These are phyloP conservation scores for Psilocybe azurescens DNA, from an alignment of 768 basidiomycete genomes.

Conservation along the genomic window DNA sequence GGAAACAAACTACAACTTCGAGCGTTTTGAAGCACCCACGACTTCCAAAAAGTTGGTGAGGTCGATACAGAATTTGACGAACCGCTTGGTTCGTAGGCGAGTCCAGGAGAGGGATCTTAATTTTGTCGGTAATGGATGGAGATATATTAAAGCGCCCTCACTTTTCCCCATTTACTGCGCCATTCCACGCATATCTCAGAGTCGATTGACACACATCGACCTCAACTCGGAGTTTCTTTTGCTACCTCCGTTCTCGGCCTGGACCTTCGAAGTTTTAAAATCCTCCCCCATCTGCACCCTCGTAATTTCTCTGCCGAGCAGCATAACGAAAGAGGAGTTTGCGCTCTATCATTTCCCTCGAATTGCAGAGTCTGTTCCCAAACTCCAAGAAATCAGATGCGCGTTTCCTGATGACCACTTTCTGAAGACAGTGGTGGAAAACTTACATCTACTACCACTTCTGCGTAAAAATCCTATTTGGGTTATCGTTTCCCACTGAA, in stretches of 20 bases:
- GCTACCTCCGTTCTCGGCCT: slow-evolving; percentile 16
- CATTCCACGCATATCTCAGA: background rate
- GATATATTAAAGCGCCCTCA: slow-evolving; percentile 6
- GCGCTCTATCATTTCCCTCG: slow-evolving; percentile 14
- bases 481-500: background rate
- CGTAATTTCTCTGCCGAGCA: slow-evolving; percentile 4
- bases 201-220: slow-evolving; percentile 9
- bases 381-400: slow-evolving; percentile 7
- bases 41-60: background rate
- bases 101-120: background rate
- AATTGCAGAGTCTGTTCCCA: slow-evolving; percentile 12
- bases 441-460: slow-evolving; percentile 3
- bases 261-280: slow-evolving; percentile 19
- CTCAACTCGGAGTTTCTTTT: slow-evolving; percentile 17
- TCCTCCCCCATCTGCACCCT: slow-evolving; percentile 14
- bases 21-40: background rate
- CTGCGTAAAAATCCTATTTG: slow-evolving; percentile 10
- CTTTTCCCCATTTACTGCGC: background rate
- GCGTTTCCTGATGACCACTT: slow-evolving; percentile 4
- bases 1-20: slow-evolving; percentile 1
- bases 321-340: slow-evolving; percentile 15
- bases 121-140: slow-evolving; percentile 16
- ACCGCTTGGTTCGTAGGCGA: background rate
- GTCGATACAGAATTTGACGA: background rate
- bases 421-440: background rate